Evolutionary conservation across 2,329 filamentous ascomycete genomes (phyloP).

Genomic region (Colletotrichum cereale): DNA sequence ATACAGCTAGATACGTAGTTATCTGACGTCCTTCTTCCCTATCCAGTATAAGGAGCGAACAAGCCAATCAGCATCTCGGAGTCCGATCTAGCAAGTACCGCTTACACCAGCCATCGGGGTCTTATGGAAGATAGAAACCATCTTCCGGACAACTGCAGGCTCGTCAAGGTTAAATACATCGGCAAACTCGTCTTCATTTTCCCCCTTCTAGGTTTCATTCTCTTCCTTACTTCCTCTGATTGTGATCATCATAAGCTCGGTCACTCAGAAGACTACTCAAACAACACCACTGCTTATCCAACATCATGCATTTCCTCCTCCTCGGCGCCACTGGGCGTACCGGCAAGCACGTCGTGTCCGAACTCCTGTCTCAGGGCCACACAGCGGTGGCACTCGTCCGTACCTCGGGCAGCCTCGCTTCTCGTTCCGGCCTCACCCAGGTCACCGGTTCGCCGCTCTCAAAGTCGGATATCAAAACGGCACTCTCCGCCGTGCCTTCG

Average conservation of each 20-base stretch:
- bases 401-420: slow-evolving; percentile 36
- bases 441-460: slow-evolving; percentile 12
- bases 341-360: slow-evolving; percentile 55
- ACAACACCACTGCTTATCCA: not conserved
- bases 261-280: not conserved
- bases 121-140: too few relatives aligned
- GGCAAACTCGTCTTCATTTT: too few relatives aligned
- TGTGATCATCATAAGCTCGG: too few relatives aligned
- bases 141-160: too few relatives aligned
- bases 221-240: too few relatives aligned
- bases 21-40: not conserved
- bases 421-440: not conserved
- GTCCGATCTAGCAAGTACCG: not conserved
- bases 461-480: not conserved
- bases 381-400: slow-evolving; percentile 55
- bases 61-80: slow-evolving; percentile 7
- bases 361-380: slow-evolving; percentile 54
- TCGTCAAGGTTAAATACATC: too few relatives aligned
- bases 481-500: slow-evolving; percentile 35
- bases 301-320: slow-evolving; percentile 55
- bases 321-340: slow-evolving; percentile 59
- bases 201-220: too few relatives aligned
- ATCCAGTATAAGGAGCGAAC: not conserved
- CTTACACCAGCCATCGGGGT: too few relatives aligned
- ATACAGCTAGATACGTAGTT: too few relatives aligned